Conservation (phyloP, 129 eudicot genomes). For the Lonicera japonica region DNA sequence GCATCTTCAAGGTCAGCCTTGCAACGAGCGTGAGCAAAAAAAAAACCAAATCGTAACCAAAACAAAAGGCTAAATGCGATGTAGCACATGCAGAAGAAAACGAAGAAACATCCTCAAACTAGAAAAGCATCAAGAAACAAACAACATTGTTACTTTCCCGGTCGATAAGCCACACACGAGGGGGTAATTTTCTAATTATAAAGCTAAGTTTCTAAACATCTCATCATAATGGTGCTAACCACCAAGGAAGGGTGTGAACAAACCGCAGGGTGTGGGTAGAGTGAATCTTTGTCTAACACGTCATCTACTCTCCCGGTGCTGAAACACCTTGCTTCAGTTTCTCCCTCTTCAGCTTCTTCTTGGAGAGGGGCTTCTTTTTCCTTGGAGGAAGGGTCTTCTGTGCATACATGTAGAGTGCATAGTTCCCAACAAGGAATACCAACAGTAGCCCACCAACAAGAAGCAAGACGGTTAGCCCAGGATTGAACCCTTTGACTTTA, state of each 20-base stretch:
- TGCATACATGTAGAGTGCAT: constrained; percentile 70
- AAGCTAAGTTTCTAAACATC: constrained; percentile 23
- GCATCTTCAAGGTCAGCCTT: too few species aligned
- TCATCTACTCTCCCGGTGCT: constrained; percentile 91
- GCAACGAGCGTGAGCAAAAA: too few species aligned
- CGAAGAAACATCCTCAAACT: too few species aligned
- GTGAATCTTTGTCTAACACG: not conserved
- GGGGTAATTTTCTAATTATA: constrained; percentile 21
- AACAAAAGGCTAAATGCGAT: too few species aligned
- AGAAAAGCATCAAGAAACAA: too few species aligned
- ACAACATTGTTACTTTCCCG: too few species aligned
- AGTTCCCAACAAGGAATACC: constrained; percentile 80
- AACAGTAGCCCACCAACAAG: constrained; percentile 77
- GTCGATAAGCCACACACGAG: not conserved
- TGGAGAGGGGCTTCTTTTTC: constrained; percentile 94
- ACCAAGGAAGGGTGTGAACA: constrained; percentile 9
- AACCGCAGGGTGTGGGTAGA: not conserved
- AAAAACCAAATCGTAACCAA: too few species aligned
- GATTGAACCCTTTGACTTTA: constrained; percentile 68
- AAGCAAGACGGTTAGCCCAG: constrained; percentile 89
- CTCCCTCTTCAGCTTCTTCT: constrained; percentile 99
- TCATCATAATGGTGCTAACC: constrained; percentile 18
- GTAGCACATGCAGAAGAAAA: too few species aligned
- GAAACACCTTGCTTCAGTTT: constrained; percentile 98
- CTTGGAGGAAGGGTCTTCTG: constrained; percentile 91